Evolutionary conservation across 805 yeast species (phyloP).

Genomic region (Candida khao-thaluensis): DNA sequence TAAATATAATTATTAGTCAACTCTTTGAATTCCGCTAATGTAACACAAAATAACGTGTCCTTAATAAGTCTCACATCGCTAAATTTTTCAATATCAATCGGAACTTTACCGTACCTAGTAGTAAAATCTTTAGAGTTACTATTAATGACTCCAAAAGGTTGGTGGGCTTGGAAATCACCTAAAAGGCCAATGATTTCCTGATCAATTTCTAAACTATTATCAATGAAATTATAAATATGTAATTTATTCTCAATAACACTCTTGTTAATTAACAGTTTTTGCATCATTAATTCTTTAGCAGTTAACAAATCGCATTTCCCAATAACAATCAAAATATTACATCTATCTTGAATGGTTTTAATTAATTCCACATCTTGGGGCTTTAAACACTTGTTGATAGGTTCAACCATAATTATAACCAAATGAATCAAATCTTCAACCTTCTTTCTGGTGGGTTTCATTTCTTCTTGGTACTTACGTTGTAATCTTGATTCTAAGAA

Average conservation of each 20-base stretch:
- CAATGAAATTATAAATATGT: constrained; percentile 10
- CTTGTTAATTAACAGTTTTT: constrained; percentile 8
- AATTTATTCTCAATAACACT: constrained; percentile 4
- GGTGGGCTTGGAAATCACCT: constrained; percentile 1
- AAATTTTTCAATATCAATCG: constrained; percentile 8
- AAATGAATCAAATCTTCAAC: constrained; percentile 14
- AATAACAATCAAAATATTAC: constrained; percentile 14
- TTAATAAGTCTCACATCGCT: constrained; percentile 10
- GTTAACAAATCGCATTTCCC: constrained; percentile 14
- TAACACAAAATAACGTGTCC: constrained; percentile 12
- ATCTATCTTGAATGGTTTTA: constrained; percentile 10
- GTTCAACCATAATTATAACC: constrained; percentile 12
- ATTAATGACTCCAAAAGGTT: constrained; percentile 13
- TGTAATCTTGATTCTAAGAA: constrained; percentile 13
- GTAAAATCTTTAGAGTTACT: constrained; percentile 4
- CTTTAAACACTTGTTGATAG: constrained; percentile 11
- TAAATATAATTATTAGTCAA: constrained; percentile 15
- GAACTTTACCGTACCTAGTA: background rate
- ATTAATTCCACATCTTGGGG: constrained; percentile 14
- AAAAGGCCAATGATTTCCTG: constrained; percentile 4
- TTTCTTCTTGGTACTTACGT: constrained; percentile 12
- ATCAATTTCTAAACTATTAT: constrained; percentile 6
- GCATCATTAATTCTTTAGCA: constrained; percentile 6
- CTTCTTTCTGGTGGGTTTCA: constrained; percentile 11
- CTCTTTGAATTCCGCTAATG: constrained; percentile 15